These are phyloP conservation scores for Xylariaceae sp. DNA, from an alignment of 2,329 filamentous ascomycete genomes.

Conservation along the genomic window DNA sequence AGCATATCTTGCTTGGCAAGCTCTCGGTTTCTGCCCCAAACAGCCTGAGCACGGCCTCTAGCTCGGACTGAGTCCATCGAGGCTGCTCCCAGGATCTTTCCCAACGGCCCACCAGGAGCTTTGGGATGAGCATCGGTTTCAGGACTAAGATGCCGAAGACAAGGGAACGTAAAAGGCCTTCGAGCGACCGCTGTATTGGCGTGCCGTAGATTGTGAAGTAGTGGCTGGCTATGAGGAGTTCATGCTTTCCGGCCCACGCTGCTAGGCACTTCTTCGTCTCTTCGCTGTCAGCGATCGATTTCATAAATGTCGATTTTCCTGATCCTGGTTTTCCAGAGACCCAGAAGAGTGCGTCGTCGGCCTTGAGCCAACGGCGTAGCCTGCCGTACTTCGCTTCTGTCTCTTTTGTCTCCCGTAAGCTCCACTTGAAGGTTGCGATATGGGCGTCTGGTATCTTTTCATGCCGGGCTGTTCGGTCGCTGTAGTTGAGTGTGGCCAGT, in stretches of 20 bases:
- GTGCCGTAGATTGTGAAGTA: constrained; percentile 7
- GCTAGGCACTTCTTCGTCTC: constrained; percentile 5
- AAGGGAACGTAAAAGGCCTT: constrained; percentile 2
- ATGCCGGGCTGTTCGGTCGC: background rate
- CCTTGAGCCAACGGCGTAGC: background rate
- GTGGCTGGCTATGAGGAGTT: constrained; percentile 1
- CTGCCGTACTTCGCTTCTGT: background rate
- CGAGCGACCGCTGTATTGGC: constrained; percentile 1
- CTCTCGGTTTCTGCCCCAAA: background rate
- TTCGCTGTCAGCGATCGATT: background rate
- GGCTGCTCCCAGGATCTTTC: background rate
- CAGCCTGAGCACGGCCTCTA: background rate
- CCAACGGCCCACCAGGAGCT: background rate
- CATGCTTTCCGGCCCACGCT: background rate
- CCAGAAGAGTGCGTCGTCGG: constrained; percentile 1
- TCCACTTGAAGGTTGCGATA: constrained; percentile 1
- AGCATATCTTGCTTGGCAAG: constrained; percentile 7
- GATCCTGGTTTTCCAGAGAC: background rate
- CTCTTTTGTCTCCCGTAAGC: constrained; percentile 1
- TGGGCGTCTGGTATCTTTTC: constrained; percentile 1
- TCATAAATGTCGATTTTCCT: no score
- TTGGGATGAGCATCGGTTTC: background rate
- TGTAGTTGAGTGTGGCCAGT: constrained; percentile 4
- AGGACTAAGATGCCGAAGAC: background rate
- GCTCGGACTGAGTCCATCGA: constrained; percentile 4